Percentiles rank a stretch among this genome's conserved stretches.
These are phyloP conservation scores for Colletotrichum zoysiae DNA, from an alignment of 2,329 filamentous ascomycete species.

Conservation along the genomic window DNA sequence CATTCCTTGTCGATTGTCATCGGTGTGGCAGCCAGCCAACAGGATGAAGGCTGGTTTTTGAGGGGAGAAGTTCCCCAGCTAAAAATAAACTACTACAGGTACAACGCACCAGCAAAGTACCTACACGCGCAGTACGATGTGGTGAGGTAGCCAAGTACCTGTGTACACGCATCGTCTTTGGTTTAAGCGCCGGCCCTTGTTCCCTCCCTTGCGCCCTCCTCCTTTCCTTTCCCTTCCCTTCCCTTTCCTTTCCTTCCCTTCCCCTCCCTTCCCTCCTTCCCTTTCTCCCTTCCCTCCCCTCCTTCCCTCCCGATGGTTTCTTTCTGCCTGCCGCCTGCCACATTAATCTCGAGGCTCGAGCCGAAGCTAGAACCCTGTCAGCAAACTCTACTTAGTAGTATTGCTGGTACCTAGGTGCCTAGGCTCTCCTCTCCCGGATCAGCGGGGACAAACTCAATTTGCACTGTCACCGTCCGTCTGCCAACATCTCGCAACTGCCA, in stretches of 20 bases:
- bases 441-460: conserved; percentile 23
- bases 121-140: too few relatives aligned
- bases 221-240: not conserved
- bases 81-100: conserved; percentile 26
- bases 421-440: not conserved
- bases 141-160: too few relatives aligned
- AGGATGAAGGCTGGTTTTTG: conserved; percentile 24
- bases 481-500: not conserved
- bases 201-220: not conserved
- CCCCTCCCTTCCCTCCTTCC: not conserved
- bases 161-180: not conserved
- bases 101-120: too few relatives aligned
- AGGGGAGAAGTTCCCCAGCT: conserved; percentile 17
- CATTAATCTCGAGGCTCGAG: not conserved
- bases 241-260: not conserved
- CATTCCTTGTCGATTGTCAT: conserved; percentile 6
- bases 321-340: not conserved
- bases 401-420: not conserved
- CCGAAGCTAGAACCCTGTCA: not conserved
- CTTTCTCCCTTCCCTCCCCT: not conserved
- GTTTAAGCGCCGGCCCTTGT: conserved; percentile 39
- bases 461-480: conserved; percentile 1
- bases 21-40: conserved; percentile 26
- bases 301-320: not conserved
- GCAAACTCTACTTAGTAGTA: not conserved